These are phyloP conservation scores for Hygrophoropsis aurantiaca DNA, from an alignment of 768 basidiomycete genomes.

Conservation along the genomic window DNA sequence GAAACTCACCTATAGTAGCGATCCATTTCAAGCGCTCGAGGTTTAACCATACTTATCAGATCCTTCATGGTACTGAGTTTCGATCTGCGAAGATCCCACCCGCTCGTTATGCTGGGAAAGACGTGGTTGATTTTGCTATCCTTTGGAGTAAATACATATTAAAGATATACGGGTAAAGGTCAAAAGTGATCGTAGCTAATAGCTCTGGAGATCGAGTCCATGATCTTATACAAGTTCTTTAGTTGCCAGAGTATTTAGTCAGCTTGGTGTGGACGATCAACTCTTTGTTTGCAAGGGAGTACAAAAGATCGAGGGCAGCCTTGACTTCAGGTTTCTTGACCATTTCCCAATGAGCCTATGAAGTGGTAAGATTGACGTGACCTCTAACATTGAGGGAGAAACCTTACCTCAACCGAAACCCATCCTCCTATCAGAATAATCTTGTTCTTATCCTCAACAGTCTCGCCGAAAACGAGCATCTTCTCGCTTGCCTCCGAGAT, in stretches of 20 bases:
- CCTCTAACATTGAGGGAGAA: background rate
- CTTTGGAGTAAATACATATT: too few species aligned
- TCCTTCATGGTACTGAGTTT: too few species aligned
- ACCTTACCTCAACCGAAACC: constrained; percentile 22
- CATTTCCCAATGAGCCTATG: constrained; percentile 16
- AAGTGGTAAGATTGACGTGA: background rate
- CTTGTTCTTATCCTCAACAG: constrained; percentile 19
- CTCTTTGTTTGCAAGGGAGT: constrained; percentile 14
- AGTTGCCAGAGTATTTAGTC: background rate
- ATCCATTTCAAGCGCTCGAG: too few species aligned
- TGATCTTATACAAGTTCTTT: too few species aligned
- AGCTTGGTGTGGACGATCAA: constrained; percentile 13
- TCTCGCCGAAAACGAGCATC: constrained; percentile 18
- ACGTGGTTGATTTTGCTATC: too few species aligned
- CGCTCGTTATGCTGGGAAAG: too few species aligned
- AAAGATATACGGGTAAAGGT: too few species aligned
- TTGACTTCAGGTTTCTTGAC: constrained; percentile 4
- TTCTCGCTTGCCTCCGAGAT: constrained; percentile 10
- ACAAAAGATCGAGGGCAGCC: constrained; percentile 6
- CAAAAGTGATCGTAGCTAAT: too few species aligned
- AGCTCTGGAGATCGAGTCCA: too few species aligned
- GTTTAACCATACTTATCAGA: too few species aligned
- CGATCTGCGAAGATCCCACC: too few species aligned
- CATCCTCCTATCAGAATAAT: constrained; percentile 20
- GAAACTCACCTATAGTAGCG: too few species aligned